Percentiles rank a stretch among this genome's conserved stretches.
Evolutionary conservation across 305 asterid species (phyloP).

Genomic region (Fraxinus greggii): DNA sequence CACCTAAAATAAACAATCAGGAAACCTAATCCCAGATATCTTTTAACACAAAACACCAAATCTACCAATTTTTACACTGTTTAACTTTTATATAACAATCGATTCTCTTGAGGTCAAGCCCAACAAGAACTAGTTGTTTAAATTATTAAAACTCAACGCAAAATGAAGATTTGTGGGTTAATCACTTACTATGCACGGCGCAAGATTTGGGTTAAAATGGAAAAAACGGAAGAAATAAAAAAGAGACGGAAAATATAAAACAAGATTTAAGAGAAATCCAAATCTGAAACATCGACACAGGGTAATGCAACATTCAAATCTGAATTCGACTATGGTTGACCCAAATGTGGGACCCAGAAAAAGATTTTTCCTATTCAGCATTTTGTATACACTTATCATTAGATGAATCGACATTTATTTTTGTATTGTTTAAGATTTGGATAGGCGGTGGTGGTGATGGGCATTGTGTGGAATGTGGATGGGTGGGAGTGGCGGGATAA

Average conservation of each 20-base stretch:
- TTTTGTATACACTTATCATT: background rate
- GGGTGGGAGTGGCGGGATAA: no score
- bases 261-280: background rate
- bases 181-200: slow-evolving; percentile 27
- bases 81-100: background rate
- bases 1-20: no score
- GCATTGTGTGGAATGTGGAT: no score
- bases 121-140: slow-evolving; percentile 7
- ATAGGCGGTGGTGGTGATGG: no score
- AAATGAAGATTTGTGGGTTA: background rate
- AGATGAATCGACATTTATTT: background rate
- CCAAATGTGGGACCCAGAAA: slow-evolving; percentile 31
- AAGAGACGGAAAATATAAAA: background rate
- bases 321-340: background rate
- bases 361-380: background rate
- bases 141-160: background rate
- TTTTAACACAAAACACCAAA: slow-evolving; percentile 25
- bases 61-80: slow-evolving; percentile 22
- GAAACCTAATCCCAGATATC: background rate
- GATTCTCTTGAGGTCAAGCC: background rate
- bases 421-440: no score
- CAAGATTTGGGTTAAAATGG: background rate
- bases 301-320: background rate
- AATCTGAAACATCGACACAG: background rate
- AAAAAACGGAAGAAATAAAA: background rate